phyloP scores from a whole-genome alignment of 306 rosid species.

The Castanea mollissima region DNA sequence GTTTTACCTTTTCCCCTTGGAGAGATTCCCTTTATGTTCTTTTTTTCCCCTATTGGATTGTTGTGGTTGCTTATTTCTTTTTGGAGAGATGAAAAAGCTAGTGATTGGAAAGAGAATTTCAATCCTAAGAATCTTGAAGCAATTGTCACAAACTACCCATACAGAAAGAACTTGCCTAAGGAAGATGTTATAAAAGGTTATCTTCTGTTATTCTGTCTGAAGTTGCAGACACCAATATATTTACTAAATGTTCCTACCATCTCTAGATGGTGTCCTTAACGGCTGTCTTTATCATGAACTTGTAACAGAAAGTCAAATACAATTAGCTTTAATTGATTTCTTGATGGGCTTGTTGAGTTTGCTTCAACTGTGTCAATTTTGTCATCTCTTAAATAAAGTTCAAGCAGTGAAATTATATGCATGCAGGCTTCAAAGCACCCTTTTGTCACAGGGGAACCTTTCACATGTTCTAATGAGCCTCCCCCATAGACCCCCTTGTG shows the following conservation, averaged over 20 bases:
- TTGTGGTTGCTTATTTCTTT: slow-evolving; percentile 38
- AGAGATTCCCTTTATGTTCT: neutral
- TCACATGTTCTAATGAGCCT: slow-evolving; percentile 75
- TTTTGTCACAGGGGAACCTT: slow-evolving; percentile 96
- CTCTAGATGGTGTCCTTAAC: slow-evolving; percentile 27
- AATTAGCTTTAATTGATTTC: slow-evolving; percentile 90
- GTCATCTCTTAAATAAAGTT: slow-evolving; percentile 18
- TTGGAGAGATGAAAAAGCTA: slow-evolving; percentile 88
- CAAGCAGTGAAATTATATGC: slow-evolving; percentile 28
- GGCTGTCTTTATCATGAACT: slow-evolving; percentile 32
- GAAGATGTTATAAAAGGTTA: slow-evolving; percentile 83
- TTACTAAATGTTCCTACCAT: neutral
- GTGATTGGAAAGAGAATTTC: slow-evolving; percentile 78
- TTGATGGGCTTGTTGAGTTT: slow-evolving; percentile 86
- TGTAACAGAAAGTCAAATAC: slow-evolving; percentile 69
- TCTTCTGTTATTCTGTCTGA: slow-evolving; percentile 23
- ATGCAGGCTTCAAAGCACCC: slow-evolving; percentile 97
- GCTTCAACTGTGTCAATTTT: neutral
- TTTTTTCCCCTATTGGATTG: slow-evolving; percentile 5
- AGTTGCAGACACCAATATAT: neutral
- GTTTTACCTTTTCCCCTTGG: neutral
- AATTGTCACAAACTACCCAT: slow-evolving; percentile 78
- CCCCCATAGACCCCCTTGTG: slow-evolving; percentile 71
- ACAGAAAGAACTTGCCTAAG: slow-evolving; percentile 75
- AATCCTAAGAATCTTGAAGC: slow-evolving; percentile 82